Evolutionary conservation across 192 early-diverging fungal genomes (phyloP).

Genomic region (Phlyctochytrium bullatum): DNA sequence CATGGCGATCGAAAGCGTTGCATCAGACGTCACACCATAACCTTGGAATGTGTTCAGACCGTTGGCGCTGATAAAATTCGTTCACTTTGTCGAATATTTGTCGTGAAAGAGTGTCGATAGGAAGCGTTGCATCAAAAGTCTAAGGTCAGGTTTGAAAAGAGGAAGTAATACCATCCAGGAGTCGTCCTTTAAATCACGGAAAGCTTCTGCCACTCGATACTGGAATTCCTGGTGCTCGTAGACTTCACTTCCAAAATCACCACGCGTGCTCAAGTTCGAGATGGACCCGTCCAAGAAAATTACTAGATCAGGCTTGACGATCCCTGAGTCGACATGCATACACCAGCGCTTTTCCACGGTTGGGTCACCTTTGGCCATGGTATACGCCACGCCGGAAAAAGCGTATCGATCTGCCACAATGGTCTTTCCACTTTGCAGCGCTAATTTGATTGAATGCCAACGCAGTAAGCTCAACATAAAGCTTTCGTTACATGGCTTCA

Average conservation of each 20-base stretch:
- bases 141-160: too few relatives aligned
- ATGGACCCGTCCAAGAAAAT: conserved; percentile 84
- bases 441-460: conserved; percentile 56
- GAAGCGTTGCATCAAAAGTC: too few relatives aligned
- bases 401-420: conserved; percentile 93
- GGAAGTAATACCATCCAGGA: conserved; percentile 27
- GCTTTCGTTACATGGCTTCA: conserved; percentile 90
- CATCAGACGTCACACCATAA: too few relatives aligned
- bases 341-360: conserved; percentile 86
- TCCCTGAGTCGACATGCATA: conserved; percentile 76
- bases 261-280: conserved; percentile 70
- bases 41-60: too few relatives aligned
- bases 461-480: too few relatives aligned
- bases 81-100: too few relatives aligned
- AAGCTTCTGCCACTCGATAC: conserved; percentile 69
- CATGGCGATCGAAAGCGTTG: too few relatives aligned
- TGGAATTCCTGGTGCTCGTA: conserved; percentile 89
- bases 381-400: conserved; percentile 92
- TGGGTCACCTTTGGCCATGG: conserved; percentile 71
- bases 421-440: conserved; percentile 66
- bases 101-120: too few relatives aligned
- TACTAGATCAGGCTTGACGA: conserved; percentile 82
- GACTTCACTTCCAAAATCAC: conserved; percentile 87
- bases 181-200: conserved; percentile 54
- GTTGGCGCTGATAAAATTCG: too few relatives aligned